Base-by-base conservation (phyloP, 2,329 filamentous ascomycete species). In the Fusarium metavorans region DNA sequence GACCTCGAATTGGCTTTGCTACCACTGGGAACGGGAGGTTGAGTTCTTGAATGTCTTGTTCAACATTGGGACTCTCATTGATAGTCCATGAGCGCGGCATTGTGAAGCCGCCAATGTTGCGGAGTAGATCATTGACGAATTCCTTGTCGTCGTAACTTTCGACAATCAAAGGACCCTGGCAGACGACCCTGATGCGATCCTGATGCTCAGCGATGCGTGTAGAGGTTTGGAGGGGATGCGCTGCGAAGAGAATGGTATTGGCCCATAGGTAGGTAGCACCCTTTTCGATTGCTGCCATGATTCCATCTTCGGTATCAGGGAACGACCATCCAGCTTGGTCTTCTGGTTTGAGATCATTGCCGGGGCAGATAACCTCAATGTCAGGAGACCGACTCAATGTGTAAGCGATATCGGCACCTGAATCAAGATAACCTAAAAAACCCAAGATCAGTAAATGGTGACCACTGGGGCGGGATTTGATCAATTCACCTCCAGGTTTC, bases 81-180 rank as follows among this genome's bases (percentile, higher is more conserved):
- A 83, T 67, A 2, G 80, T 72, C 82, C 83, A 86, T 6, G 82
- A 80, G 8, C 71, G 74, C 1, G 84, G 86, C 62, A 88, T 71
- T 0, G 82, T 85, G 59, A 88, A 86, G 0, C 70, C 68, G 0
- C 81, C 82, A 2, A 79, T 54, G 3, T 72, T 64, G 1, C 84
- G 81, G 2, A 89, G 77, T 0, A 85, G 76, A 32, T 82, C 78
- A 70, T 88, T 88, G 13, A 88, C 82, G 48, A 83, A 83, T 20
- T 84, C 80, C 74, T 90, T 89, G 74, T 88, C 86, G 67, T 89
- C 87, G 73, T 85, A 88, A 5, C 80, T 79, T 60, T 89, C 85
- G 0, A 88, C 86, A 6, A 87, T 76, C 5, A 80, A 72, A 1
- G 87, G 86, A 0, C 85, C 84, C 63, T 89, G 87, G 3, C 86